Evolutionary conservation across 306 rosid species (phyloP).

Genomic region (Cyamopsis tetragonoloba): DNA sequence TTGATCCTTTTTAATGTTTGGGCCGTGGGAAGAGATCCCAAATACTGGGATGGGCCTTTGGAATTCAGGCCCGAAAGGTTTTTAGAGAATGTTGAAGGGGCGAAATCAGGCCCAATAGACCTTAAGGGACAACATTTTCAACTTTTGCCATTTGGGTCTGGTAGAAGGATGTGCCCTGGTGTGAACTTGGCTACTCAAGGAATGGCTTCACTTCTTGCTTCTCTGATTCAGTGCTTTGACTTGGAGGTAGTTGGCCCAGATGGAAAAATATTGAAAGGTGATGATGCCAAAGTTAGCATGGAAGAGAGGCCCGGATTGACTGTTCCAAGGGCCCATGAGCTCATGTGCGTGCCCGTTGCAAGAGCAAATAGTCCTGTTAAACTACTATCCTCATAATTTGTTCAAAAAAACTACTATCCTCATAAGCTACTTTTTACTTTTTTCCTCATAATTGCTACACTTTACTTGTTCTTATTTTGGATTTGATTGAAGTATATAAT

Average conservation of each 20-base stretch:
- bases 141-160: conserved; percentile 38
- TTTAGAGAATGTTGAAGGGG: not conserved
- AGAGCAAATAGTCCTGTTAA: not conserved
- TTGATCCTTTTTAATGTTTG: conserved; percentile 24
- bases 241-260: not conserved
- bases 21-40: conserved; percentile 42
- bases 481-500: no score
- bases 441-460: no score
- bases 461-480: no score
- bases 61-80: conserved; percentile 32
- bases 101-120: not conserved
- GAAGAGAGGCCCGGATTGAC: conserved; percentile 25
- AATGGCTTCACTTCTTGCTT: conserved; percentile 26
- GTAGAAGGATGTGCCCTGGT: conserved; percentile 43
- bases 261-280: not conserved
- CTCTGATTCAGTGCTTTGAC: conserved; percentile 40
- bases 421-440: no score
- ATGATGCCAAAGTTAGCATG: not conserved
- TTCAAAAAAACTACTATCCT: no score
- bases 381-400: not conserved
- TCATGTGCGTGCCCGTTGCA: conserved; percentile 25
- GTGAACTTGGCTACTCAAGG: conserved; percentile 24
- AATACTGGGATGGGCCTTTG: conserved; percentile 28
- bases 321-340: conserved; percentile 26
- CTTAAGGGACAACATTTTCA: conserved; percentile 27